phyloP scores from a whole-genome alignment of 2,329 filamentous ascomycete genomes.

The Orbilia quercus region DNA sequence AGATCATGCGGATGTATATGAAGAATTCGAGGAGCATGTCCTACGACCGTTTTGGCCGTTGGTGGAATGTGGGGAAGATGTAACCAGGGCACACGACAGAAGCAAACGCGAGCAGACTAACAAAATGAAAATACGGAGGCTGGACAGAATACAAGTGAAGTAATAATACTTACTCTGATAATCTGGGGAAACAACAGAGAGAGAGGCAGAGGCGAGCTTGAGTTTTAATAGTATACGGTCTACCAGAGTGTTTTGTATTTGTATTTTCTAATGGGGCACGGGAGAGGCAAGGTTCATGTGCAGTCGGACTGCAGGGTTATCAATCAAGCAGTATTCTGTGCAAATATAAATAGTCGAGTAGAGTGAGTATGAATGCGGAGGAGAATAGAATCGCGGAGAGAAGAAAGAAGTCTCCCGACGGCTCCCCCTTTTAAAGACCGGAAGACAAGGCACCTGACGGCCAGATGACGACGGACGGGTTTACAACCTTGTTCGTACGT shows the following conservation, averaged over 20 bases:
- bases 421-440: slow-evolving; percentile 22
- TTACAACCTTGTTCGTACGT: slow-evolving; percentile 22
- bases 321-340: too few relatives aligned
- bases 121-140: not conserved
- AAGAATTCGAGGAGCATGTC: not conserved
- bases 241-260: slow-evolving; percentile 1
- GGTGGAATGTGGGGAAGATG: slow-evolving; percentile 44
- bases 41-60: slow-evolving; percentile 6
- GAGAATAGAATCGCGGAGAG: not conserved
- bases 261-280: slow-evolving; percentile 13
- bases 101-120: slow-evolving; percentile 12
- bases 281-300: slow-evolving; percentile 17
- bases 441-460: slow-evolving; percentile 40
- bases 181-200: not conserved
- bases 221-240: slow-evolving; percentile 1
- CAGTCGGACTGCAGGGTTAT: slow-evolving; percentile 19
- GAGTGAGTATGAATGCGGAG: not conserved
- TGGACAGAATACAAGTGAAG: not conserved
- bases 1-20: not conserved
- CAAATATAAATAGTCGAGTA: too few relatives aligned
- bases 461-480: slow-evolving; percentile 42
- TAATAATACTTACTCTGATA: slow-evolving; percentile 24
- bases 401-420: slow-evolving; percentile 17
- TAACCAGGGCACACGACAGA: slow-evolving; percentile 21
- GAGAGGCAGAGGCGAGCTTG: not conserved